Percentiles rank a stretch among this genome's conserved stretches.
Conservation (phyloP, 345 rosid species). For the Sonneratia caseolaris region DNA sequence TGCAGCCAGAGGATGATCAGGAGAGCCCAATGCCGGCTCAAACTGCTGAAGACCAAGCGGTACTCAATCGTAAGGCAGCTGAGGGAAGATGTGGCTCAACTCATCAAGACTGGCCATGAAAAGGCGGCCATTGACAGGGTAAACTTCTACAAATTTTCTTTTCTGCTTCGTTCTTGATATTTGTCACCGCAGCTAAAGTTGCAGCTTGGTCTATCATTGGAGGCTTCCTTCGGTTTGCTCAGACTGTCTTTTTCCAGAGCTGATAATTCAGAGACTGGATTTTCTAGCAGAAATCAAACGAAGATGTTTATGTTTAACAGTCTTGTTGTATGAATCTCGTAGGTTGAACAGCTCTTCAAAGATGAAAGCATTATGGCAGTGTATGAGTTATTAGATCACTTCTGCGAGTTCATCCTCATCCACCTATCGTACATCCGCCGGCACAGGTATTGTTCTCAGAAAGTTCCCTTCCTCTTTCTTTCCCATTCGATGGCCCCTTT, state of each 20-base stretch:
- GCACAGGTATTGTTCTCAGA: constrained; percentile 35
- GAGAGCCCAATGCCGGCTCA: constrained; percentile 50
- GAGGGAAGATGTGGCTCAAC: constrained; percentile 56
- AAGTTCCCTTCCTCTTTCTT: not conserved
- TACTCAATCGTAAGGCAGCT: constrained; percentile 44
- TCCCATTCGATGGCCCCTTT: not conserved
- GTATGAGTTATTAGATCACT: constrained; percentile 49
- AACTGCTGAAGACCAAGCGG: constrained; percentile 60
- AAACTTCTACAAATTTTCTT: not conserved
- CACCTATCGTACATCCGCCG: constrained; percentile 49
- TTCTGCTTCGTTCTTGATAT: no score
- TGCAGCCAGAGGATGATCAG: constrained; percentile 54
- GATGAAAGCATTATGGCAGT: constrained; percentile 37
- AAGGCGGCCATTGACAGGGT: constrained; percentile 50
- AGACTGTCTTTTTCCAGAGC: no score
- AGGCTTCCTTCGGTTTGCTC: no score
- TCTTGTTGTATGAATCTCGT: constrained; percentile 3
- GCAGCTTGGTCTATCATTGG: no score
- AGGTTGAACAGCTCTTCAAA: constrained; percentile 50
- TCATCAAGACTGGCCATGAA: constrained; percentile 43
- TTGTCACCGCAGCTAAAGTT: no score
- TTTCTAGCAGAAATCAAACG: not conserved
- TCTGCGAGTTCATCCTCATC: constrained; percentile 46
- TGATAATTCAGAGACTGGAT: not conserved
- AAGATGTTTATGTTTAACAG: not conserved